These are phyloP conservation scores for Solanum hybrid DNA, from an alignment of 305 asterid genomes.

Conservation along the genomic window DNA sequence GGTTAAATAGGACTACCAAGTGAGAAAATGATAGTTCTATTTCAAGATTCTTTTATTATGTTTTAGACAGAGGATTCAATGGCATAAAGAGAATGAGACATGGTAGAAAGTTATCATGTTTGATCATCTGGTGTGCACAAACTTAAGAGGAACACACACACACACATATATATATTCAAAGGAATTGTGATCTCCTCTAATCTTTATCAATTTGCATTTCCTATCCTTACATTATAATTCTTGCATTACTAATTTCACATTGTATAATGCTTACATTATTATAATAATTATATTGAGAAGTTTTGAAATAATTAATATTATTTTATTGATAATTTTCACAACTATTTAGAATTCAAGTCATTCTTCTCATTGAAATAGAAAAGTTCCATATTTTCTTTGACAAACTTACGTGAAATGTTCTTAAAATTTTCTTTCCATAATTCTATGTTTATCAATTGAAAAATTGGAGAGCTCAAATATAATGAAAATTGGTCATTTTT, in stretches of 20 bases:
- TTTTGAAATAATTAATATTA: too few species aligned
- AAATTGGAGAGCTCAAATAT: background rate
- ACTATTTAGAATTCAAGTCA: too few species aligned
- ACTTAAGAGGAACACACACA: slow-evolving; percentile 25
- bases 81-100: slow-evolving; percentile 20
- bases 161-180: background rate
- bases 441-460: background rate
- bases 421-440: background rate
- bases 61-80: slow-evolving; percentile 22
- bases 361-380: background rate
- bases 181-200: slow-evolving; percentile 8
- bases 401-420: background rate
- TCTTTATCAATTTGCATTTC: background rate
- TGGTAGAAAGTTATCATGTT: slow-evolving; percentile 29
- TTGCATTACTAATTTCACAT: background rate
- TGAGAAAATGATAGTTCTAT: slow-evolving; percentile 17
- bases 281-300: background rate
- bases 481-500: background rate
- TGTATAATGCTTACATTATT: background rate
- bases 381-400: background rate
- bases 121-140: slow-evolving; percentile 27
- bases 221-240: background rate
- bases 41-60: slow-evolving; percentile 33
- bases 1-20: slow-evolving; percentile 16
- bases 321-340: too few species aligned